Percentiles rank a stretch among this genome's conserved stretches.
phyloP scores from a whole-genome alignment of 805 yeast species.

The Yamadazyma tumulicola region DNA sequence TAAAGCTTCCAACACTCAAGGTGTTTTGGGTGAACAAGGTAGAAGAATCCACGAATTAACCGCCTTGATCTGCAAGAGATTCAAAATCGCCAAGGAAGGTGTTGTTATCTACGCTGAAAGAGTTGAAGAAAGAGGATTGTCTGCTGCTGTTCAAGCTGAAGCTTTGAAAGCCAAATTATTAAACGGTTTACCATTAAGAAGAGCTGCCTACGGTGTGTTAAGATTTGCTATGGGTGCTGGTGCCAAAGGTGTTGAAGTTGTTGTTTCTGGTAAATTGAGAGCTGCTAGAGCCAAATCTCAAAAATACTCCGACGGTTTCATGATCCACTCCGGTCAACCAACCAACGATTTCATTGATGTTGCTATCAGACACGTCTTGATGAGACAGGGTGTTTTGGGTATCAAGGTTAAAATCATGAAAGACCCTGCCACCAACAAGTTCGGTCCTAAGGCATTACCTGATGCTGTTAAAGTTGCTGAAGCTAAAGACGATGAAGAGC shows the following conservation, averaged over 20 bases:
- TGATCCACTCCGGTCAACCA: conserved; percentile 99
- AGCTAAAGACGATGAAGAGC: conserved; percentile 89
- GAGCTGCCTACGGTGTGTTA: conserved; percentile 99
- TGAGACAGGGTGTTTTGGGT: conserved; percentile 99
- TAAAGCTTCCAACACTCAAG: conserved; percentile 98
- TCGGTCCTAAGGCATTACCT: conserved; percentile 90
- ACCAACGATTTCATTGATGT: conserved; percentile 96
- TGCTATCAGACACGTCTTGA: conserved; percentile 99
- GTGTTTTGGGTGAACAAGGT: conserved; percentile 99
- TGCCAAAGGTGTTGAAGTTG: conserved; percentile 99
- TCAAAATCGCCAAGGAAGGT: conserved; percentile 91
- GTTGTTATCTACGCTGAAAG: conserved; percentile 97
- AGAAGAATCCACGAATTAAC: conserved; percentile 99
- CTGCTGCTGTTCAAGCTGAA: conserved; percentile 99
- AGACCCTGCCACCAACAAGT: conserved; percentile 86
- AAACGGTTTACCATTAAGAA: conserved; percentile 98
- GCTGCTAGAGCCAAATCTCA: conserved; percentile 99
- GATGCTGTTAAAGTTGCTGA: conserved; percentile 89
- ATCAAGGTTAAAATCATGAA: conserved; percentile 99
- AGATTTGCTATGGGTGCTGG: conserved; percentile 99
- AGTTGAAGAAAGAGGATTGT: conserved; percentile 98
- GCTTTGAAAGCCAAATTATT: conserved; percentile 96
- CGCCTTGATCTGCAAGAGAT: conserved; percentile 97
- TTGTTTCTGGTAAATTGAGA: conserved; percentile 98
- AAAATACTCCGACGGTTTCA: conserved; percentile 99